These are phyloP conservation scores for Cercis canadensis DNA, from an alignment of 306 rosid genomes.

Conservation along the genomic window DNA sequence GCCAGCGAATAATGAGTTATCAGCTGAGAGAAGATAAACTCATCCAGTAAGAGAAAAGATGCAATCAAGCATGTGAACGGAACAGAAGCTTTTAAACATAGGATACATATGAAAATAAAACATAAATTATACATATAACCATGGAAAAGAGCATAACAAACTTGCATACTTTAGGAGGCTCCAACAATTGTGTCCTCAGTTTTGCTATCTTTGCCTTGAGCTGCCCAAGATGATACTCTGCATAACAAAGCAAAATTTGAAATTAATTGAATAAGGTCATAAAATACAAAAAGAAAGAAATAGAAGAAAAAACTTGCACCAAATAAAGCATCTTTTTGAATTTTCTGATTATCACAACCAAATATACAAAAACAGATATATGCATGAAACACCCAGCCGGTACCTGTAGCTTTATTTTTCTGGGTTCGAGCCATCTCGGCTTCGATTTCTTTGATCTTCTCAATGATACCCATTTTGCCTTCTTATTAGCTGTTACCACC, in stretches of 20 bases:
- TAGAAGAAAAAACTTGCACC: conserved; percentile 2
- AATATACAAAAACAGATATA: background rate
- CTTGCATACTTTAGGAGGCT: conserved; percentile 86
- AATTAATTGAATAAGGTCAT: background rate
- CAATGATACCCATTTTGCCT: conserved; percentile 86
- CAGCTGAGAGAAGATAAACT: conserved; percentile 9
- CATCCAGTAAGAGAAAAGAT: conserved; percentile 5
- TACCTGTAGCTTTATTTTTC: conserved; percentile 97
- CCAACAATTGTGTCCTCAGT: conserved; percentile 92
- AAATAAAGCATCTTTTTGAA: background rate
- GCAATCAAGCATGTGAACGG: background rate
- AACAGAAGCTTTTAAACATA: background rate
- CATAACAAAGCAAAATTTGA: conserved; percentile 17
- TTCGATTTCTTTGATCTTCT: conserved; percentile 95
- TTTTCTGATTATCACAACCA: background rate
- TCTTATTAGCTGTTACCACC: conserved; percentile 44
- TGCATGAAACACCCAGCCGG: background rate
- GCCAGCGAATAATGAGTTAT: too few species aligned
- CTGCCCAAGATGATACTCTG: conserved; percentile 99
- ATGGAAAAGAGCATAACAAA: background rate
- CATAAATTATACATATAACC: background rate
- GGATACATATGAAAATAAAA: background rate
- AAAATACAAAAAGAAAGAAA: background rate
- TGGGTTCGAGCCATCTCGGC: conserved; percentile 99
- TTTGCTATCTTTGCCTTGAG: conserved; percentile 99